Evolutionary conservation across 495 filamentous ascomycete genomes (phyloP), one percentile per base, ranked within the genome.

Genomic region (Jackrogersella multiformis): DNA sequence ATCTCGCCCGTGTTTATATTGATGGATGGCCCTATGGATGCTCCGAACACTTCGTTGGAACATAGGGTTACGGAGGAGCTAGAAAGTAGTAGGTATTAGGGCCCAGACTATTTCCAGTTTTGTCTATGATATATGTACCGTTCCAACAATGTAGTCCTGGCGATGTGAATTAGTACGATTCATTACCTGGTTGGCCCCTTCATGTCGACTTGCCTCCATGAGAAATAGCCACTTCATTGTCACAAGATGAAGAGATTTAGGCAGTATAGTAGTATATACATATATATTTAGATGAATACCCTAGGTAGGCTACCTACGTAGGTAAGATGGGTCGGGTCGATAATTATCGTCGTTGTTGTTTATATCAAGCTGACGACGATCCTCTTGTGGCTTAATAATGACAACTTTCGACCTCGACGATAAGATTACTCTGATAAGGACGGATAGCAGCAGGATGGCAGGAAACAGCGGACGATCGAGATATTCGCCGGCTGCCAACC

Each of bases 11-110:
- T 80, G 48, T 36, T 74, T 69, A n/a, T 70, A 35, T 34, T 81
- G 75, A 30, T 81, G 60, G 20, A 82, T 71, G 5, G 66, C 71
- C 8, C 71, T 69, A 28, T 82, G 79, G 28, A 82, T 76, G 4
- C 73, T 66, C 32, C 70, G 74, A 21, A 82, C 80, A 26, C 75
- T 76, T 44, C 71, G 74, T 38, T 80, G 80, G 61, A 81, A 82
- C 5, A 51, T 13, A 1, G 74, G 75, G 26, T 70, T 75, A 28
- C 70, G 75, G 28, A 81, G 74, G 52, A 81, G 69, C 76, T 79
- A 51, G 36, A 32, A n/a, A 49, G 12, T 42, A 36, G 10, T 0
- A 21, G 7, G 24, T 41, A 42, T 54, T 26, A 57, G 54, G 32
- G 52, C 15, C 2, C n/a, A 21, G 1, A 39, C 13, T 20, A 34